phyloP scores from a whole-genome alignment of 2,329 filamentous ascomycete species.

The Paracorniculantispora psalliotae region DNA sequence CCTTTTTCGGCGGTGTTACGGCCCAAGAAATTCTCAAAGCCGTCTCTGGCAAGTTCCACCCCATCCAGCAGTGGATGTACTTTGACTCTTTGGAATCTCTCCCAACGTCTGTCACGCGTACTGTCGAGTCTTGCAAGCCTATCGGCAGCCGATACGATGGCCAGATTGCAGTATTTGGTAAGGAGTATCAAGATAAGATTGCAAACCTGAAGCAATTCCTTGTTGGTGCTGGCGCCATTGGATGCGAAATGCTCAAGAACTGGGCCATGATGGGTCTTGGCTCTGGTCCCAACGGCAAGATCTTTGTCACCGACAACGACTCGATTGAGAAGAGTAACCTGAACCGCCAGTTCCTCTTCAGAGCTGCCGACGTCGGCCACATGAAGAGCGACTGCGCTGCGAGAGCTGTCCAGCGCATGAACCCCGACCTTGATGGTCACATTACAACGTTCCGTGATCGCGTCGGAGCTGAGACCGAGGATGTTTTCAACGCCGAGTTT shows the following conservation, averaged over 20 bases:
- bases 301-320: constrained; percentile 95
- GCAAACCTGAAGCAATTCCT: constrained; percentile 88
- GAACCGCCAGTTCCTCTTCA: constrained; percentile 95
- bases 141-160: constrained; percentile 86
- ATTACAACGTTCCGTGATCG: constrained; percentile 84
- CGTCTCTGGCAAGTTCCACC: constrained; percentile 95
- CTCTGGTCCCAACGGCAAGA: constrained; percentile 80
- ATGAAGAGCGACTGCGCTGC: constrained; percentile 96
- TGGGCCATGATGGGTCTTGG: constrained; percentile 98
- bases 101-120: constrained; percentile 67
- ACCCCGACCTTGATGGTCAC: constrained; percentile 82
- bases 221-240: constrained; percentile 93
- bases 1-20: constrained; percentile 88
- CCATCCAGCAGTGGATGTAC: constrained; percentile 94
- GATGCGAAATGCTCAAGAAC: constrained; percentile 98
- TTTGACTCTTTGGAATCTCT: constrained; percentile 97
- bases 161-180: constrained; percentile 93
- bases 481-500: constrained; percentile 90
- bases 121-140: constrained; percentile 84
- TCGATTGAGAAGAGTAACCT: constrained; percentile 98
- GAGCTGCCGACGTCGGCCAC: constrained; percentile 85
- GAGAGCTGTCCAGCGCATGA: constrained; percentile 88
- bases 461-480: constrained; percentile 86
- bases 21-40: constrained; percentile 96
- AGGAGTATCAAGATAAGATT: constrained; percentile 90